Percentiles rank a stretch among this genome's conserved stretches.
Evolutionary conservation across 1,284 basidiomycete species (phyloP).

Genomic region (Austroboletus niveus): DNA sequence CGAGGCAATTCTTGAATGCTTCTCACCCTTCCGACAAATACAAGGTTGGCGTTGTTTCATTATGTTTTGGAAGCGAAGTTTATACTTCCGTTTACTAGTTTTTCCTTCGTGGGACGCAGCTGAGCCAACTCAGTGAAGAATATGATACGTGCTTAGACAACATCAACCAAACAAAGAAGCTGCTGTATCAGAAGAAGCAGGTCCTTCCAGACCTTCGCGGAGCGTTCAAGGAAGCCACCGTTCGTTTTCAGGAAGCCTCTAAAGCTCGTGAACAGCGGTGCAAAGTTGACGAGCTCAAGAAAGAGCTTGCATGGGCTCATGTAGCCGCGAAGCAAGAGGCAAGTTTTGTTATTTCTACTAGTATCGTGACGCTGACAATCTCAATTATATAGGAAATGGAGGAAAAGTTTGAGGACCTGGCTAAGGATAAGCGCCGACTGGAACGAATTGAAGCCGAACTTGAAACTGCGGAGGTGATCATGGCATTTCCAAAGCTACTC

Average conservation of each 20-base stretch:
- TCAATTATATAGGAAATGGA: conserved; percentile 45
- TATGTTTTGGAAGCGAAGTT: background rate
- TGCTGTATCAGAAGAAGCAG: conserved; percentile 67
- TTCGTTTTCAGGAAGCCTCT: conserved; percentile 68
- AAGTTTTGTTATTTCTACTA: conserved; percentile 13
- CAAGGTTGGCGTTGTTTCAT: conserved; percentile 49
- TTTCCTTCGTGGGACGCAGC: conserved; percentile 92
- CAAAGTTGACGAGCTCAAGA: conserved; percentile 69
- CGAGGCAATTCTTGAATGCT: conserved; percentile 79
- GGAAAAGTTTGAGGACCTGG: conserved; percentile 49
- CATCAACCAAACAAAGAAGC: conserved; percentile 61
- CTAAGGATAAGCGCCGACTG: conserved; percentile 44
- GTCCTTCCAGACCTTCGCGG: conserved; percentile 72
- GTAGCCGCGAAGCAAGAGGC: conserved; percentile 73
- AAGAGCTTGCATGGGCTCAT: conserved; percentile 88
- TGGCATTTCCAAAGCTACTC: background rate
- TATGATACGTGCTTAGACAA: conserved; percentile 79
- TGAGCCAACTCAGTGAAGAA: conserved; percentile 84
- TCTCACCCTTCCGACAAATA: conserved; percentile 89
- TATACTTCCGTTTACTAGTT: conserved; percentile 53
- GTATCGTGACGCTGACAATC: background rate
- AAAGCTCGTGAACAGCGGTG: conserved; percentile 72
- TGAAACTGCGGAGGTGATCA: conserved; percentile 46
- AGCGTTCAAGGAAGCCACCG: conserved; percentile 56
- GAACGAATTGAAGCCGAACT: conserved; percentile 51